Base-by-base conservation (phyloP, 768 basidiomycete species). In the Mycena haematopus region DNA sequence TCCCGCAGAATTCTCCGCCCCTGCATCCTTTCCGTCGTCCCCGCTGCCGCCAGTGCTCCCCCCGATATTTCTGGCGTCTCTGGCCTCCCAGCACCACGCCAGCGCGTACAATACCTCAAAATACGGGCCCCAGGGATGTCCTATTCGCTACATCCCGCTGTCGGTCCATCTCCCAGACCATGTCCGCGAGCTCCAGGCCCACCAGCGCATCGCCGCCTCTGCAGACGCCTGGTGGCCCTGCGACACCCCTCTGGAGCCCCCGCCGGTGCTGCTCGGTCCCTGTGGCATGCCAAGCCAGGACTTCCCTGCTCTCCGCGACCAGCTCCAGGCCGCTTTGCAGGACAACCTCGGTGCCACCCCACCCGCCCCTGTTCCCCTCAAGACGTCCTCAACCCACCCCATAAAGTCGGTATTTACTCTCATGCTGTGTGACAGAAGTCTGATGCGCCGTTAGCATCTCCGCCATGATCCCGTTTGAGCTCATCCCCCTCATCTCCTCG, bases 371-470 rank as follows among this genome's bases (percentile, higher is more conserved):
- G 29, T 58, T 19, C 55, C 56, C 40, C 69, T 88, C 60, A 94
- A 92, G 70, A 94, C 92, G 1, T 93, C 91, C 2, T 80, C 84
- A 24, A 84, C 89, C 0, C 93, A 94, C 74, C 93, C 93, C 8
- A 91, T 96, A 71, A 92, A 93, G 91, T 92, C 64, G 54, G 84
- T 77, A 6, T n/a, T 54, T 21, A 33, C 29, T 42, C 21, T 65
- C 69, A 8, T 77, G 25, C 49, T 65, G 17, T 33, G 54, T n/a
- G n/a, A 38, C 24, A 52, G 38, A 33, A 22, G 14, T 5, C 33
- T 58, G 22, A 21, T 56, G 19, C 35, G 36, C 47, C 40, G 17
- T n/a, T 69, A 88, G 86, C 68, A 87, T 91, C 64, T 91, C 90
- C 0, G 75, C 78, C 53, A 77, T 92, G 29, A 79, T 92, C 67